Percentiles rank a stretch among this genome's conserved stretches.
Evolutionary conservation across 345 rosid species (phyloP).

Genomic region (Alliaria petiolata): DNA sequence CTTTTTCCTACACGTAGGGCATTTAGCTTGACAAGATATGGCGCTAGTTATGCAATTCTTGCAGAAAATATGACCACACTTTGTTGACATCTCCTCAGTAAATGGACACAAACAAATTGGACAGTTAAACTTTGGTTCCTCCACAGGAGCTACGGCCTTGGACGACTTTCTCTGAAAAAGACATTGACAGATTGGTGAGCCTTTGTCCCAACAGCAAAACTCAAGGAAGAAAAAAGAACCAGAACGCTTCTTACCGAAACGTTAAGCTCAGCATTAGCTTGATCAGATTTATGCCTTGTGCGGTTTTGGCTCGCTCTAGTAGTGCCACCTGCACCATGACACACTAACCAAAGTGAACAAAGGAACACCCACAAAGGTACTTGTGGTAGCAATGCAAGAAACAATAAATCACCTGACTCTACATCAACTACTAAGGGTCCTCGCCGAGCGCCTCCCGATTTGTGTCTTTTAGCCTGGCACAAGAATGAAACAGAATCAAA

Average conservation of each 20-base stretch:
- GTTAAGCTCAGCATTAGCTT: constrained; percentile 5
- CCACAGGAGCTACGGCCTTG: constrained; percentile 43
- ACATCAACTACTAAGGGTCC: constrained; percentile 50
- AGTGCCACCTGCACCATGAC: constrained; percentile 10
- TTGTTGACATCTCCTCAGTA: constrained; percentile 73
- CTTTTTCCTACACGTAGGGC: constrained; percentile 90
- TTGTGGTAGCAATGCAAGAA: background rate
- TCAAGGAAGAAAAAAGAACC: background rate
- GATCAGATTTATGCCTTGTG: constrained; percentile 11
- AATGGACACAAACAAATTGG: constrained; percentile 88
- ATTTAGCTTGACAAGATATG: constrained; percentile 52
- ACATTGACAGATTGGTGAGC: background rate
- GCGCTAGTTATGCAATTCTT: constrained; percentile 64
- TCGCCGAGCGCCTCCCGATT: constrained; percentile 48
- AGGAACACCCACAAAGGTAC: background rate
- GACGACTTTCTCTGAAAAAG: constrained; percentile 17
- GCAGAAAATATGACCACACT: constrained; percentile 98
- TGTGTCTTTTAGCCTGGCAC: constrained; percentile 62
- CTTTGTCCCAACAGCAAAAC: constrained; percentile 7
- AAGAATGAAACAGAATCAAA: constrained; percentile 4
- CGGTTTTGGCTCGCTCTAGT: background rate
- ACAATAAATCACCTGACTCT: constrained; percentile 55
- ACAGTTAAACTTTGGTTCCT: constrained; percentile 75
- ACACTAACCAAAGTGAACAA: constrained; percentile 9
- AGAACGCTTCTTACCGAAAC: constrained; percentile 13